Base-by-base conservation (phyloP, 1,284 basidiomycete species). In the Apiotrichum siamense region DNA sequence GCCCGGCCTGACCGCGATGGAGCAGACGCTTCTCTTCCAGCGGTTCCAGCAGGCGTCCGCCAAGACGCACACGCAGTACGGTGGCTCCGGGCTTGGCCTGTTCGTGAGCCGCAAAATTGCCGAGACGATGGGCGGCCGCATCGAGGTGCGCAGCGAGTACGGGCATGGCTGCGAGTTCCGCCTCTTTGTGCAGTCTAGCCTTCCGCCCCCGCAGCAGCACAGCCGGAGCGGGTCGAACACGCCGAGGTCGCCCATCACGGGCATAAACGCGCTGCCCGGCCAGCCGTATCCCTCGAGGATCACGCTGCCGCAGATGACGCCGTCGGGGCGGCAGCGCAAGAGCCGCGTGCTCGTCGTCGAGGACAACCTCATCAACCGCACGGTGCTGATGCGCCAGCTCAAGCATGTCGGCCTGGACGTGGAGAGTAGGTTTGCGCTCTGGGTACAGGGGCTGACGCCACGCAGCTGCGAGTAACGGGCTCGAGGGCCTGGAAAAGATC, bases 401-500 rank as follows among this genome's bases (percentile, higher is more conserved):
- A 42, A 48, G 33, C 54, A 57, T 18, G 47, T 52, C 13, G 53
- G 55, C 3, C 36, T 54, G 25, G 41, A 46, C 3, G 52, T 33
- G 3, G 47, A 54, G 9, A 27, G 36, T 54, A 33, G 18, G 44
- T 33, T n/a, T n/a, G n/a, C n/a, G 15, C 18, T 1, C 3, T 32
- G 31, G 11, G 1, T 12, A 6, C 12, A 12, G 66, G 71, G 29
- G 75, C 75, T 9, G 65, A 59, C 48, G 72, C 10, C 25, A n/a
- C n/a, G n/a, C 18, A 41, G 39, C n/a, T 7, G 41, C 25, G 11
- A 21, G 17, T 10, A 43, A 77, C 51, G 77, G 76, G 7, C 61
- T 71, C 3, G 73, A 77, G 51, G 76, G 70, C 3, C 57, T 77
- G 25, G 68, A 76, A 25, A 64, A 65, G 50, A 61, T 76, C 15